These are phyloP conservation scores for Ophiostoma australiae DNA, from an alignment of 2,329 filamentous ascomycete species.

Conservation along the genomic window DNA sequence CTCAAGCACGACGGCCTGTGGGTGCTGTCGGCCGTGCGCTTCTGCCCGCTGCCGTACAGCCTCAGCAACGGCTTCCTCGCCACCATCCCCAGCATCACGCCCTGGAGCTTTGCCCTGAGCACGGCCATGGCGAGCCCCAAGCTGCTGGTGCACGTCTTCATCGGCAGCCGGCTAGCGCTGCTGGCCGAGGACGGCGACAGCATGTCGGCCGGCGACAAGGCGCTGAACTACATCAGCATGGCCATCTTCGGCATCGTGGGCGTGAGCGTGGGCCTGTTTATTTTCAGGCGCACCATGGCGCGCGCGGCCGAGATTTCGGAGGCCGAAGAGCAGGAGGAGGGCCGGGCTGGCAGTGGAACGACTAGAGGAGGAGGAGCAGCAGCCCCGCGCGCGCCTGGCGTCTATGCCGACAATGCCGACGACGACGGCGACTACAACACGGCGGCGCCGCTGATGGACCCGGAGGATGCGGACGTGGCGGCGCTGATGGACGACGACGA, in stretches of 20 bases:
- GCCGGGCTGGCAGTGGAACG: conserved; percentile 17
- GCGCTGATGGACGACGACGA: conserved; percentile 56
- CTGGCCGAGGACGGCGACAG: conserved; percentile 78
- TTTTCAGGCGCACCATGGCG: conserved; percentile 69
- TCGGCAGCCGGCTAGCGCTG: conserved; percentile 74
- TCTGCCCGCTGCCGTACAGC: conserved; percentile 89
- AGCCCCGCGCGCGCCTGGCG: not conserved
- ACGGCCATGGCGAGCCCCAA: conserved; percentile 81
- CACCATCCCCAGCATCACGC: conserved; percentile 83
- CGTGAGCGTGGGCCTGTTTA: conserved; percentile 70
- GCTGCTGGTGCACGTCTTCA: conserved; percentile 85
- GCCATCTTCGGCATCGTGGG: conserved; percentile 66
- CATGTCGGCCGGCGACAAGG: conserved; percentile 74
- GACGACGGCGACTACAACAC: conserved; percentile 37
- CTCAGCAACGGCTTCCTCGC: conserved; percentile 91
- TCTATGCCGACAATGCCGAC: conserved; percentile 34
- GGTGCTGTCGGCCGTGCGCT: conserved; percentile 82
- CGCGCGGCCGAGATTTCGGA: conserved; percentile 55
- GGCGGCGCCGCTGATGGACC: conserved; percentile 32
- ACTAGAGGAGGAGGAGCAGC: not conserved
- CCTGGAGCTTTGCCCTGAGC: conserved; percentile 69
- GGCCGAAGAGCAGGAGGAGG: conserved; percentile 42
- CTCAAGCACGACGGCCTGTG: conserved; percentile 86
- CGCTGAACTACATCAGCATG: conserved; percentile 80
- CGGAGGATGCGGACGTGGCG: conserved; percentile 46